Percentiles rank a stretch among this genome's conserved stretches.
phyloP scores from a whole-genome alignment of 345 rosid species.

The Turritis glabra region DNA sequence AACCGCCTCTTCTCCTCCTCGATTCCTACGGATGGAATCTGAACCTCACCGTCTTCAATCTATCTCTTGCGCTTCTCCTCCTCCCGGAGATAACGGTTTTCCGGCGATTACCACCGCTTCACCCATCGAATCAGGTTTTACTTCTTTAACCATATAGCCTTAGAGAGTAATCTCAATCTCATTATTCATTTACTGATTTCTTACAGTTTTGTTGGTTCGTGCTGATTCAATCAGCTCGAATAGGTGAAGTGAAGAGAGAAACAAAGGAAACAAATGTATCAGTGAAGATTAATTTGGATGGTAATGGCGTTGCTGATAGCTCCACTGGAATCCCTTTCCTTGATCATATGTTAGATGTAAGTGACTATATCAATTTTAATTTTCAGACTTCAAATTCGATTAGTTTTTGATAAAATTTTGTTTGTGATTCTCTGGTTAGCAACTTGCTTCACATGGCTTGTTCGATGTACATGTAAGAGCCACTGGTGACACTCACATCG shows the following conservation, averaged over 20 bases:
- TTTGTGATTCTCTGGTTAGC: constrained; percentile 45
- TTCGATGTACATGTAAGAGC: constrained; percentile 88
- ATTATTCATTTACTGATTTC: not conserved
- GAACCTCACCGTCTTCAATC: constrained; percentile 14
- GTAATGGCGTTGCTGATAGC: constrained; percentile 79
- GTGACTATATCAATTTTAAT: not conserved
- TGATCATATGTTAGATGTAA: constrained; percentile 91
- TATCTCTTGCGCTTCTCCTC: constrained; percentile 16
- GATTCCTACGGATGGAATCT: constrained; percentile 17
- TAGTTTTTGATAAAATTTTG: not conserved
- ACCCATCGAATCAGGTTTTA: constrained; percentile 17
- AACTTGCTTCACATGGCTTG: constrained; percentile 94
- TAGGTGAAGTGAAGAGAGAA: constrained; percentile 82
- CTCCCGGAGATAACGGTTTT: constrained; percentile 21
- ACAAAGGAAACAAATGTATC: constrained; percentile 85
- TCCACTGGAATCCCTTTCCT: constrained; percentile 78
- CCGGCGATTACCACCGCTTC: constrained; percentile 8
- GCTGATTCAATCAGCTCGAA: constrained; percentile 38
- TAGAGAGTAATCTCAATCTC: not conserved
- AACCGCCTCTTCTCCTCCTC: not conserved
- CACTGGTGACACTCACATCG: constrained; percentile 87
- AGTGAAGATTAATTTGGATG: constrained; percentile 79
- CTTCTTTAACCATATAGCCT: not conserved
- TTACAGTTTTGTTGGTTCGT: not conserved
- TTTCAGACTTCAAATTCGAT: not conserved